phyloP scores from a whole-genome alignment of 495 filamentous ascomycete species.

The Apodospora peruviana region DNA sequence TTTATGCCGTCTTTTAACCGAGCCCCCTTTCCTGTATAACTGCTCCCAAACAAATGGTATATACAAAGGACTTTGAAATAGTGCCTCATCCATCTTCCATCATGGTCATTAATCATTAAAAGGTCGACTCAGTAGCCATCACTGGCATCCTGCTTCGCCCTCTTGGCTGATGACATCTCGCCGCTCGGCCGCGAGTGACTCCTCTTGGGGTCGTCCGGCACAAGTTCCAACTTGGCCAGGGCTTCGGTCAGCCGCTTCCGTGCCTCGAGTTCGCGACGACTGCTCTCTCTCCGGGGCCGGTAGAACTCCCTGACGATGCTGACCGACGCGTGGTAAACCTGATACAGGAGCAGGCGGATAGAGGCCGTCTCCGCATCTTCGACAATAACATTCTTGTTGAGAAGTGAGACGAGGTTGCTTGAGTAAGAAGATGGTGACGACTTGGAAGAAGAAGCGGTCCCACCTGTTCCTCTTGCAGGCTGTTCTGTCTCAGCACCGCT shows the following conservation, averaged over 20 bases:
- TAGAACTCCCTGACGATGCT: conserved; percentile 44
- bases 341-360: conserved; percentile 40
- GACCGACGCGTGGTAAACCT: conserved; percentile 42
- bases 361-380: conserved; percentile 29
- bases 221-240: conserved; percentile 27
- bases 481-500: not conserved
- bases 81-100: no score
- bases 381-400: conserved; percentile 18
- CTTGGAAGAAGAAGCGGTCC: not conserved
- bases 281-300: conserved; percentile 37
- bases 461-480: not conserved
- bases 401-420: not conserved
- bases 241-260: conserved; percentile 36
- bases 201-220: conserved; percentile 24
- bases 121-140: no score
- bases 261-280: conserved; percentile 39
- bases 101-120: no score
- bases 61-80: no score
- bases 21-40: no score
- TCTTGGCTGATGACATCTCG: conserved; percentile 30
- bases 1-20: no score
- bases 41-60: no score
- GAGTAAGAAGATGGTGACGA: no score
- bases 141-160: conserved; percentile 4
- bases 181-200: conserved; percentile 25